A percentile compares a stretch with the other conserved stretches of the same genome.
These are phyloP conservation scores for Pelargonium australe DNA, from an alignment of 441 rosid genomes.

Conservation along the genomic window DNA sequence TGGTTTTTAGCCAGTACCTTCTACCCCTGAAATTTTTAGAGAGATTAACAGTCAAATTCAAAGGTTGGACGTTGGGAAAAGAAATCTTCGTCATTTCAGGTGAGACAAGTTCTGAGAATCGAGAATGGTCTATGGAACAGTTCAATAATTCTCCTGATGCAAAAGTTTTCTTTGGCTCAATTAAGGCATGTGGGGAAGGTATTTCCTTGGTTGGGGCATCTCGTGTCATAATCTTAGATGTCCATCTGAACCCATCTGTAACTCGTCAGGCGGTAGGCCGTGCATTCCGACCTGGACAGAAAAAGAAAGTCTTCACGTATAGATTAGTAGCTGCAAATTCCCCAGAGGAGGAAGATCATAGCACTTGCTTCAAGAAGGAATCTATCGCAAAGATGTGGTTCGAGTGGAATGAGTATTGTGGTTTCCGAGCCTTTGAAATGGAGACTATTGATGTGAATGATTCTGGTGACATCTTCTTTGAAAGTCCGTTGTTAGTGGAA, in stretches of 20 bases:
- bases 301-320: slow-evolving; percentile 60
- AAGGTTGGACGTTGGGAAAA: slow-evolving; percentile 53
- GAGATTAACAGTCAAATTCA: slow-evolving; percentile 38
- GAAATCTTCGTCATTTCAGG: slow-evolving; percentile 69
- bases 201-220: slow-evolving; percentile 87
- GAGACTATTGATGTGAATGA: slow-evolving; percentile 44
- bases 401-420: slow-evolving; percentile 70
- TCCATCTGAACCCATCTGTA: slow-evolving; percentile 84
- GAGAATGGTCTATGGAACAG: slow-evolving; percentile 66
- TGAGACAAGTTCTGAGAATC: slow-evolving; percentile 52
- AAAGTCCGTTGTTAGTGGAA: slow-evolving; percentile 34
- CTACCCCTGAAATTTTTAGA: slow-evolving; percentile 61
- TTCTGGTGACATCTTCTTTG: slow-evolving; percentile 51
- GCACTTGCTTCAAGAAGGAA: slow-evolving; percentile 64
- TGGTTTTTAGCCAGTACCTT: slow-evolving; percentile 80
- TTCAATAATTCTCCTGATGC: slow-evolving; percentile 67
- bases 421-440: slow-evolving; percentile 42
- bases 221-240: slow-evolving; percentile 67
- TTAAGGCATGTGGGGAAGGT: slow-evolving; percentile 94
- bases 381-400: slow-evolving; percentile 82
- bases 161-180: slow-evolving; percentile 77
- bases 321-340: slow-evolving; percentile 67
- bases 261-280: slow-evolving; percentile 87
- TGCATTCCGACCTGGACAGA: slow-evolving; percentile 83
- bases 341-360: slow-evolving; percentile 64